Base-by-base conservation (phyloP, 345 rosid species). In the Bruguiera sexangula region DNA sequence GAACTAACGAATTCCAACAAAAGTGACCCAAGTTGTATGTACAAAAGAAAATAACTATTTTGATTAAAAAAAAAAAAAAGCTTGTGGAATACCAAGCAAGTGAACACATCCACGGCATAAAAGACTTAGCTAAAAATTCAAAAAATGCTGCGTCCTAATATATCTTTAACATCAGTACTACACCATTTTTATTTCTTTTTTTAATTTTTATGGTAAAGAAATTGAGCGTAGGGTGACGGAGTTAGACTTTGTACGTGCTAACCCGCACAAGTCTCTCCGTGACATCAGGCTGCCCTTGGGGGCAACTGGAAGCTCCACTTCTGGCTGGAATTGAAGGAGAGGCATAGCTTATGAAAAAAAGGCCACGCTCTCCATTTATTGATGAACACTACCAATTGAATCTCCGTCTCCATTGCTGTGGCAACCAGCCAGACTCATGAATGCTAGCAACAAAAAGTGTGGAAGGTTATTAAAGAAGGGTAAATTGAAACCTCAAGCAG, bases 291-390 rank as follows among this genome's bases (percentile, higher is more conserved):
- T 32, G 46, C 50, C 36, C 19, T n/a, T 55, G 8, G 51, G 13
- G 51, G 13, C 56, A 51, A 31, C 6, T 32, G 3, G 50, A 26
- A 8, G 43, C 48, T 48, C 50, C 31, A 3, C 26, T 65, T 26
- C 43, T 29, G 10, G 11, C 52, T 34, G 34, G 55, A 36, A 36
- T 26, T 0, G 39, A 62, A 43, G 64, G 51, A 30, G 59, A 62
- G 39, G 62, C 10, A 52, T 24, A 32, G 4, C 16, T 31, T 15
- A 59, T 20, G 2, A 7, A 9, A n/a, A 29, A n/a, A 32, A 65
- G 62, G 71, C 67, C 9, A 60, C 46, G 63, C 71, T 60, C 66
- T 50, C 62, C 61, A 60, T 66, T 62, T 61, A 70, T 70, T 62
- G 27, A 18, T 13, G 22, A 52, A 53, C 60, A 62, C 48, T 32